Evolutionary conservation across 371 early-diverging fungal species (phyloP).

Genomic region (Blyttiomyces sp.): DNA sequence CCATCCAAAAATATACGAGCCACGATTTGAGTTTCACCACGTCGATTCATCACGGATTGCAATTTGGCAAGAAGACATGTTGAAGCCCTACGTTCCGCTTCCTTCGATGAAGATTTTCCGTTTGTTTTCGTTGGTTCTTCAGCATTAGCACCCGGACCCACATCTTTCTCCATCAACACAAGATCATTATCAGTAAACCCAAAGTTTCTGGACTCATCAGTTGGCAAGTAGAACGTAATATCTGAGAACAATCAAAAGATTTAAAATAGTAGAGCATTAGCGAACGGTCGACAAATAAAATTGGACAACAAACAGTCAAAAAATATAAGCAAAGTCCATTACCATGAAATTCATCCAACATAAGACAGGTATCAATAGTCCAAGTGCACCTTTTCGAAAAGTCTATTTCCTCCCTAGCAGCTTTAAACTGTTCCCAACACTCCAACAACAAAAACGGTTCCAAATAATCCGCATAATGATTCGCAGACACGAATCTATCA

Average conservation of each 20-base stretch:
- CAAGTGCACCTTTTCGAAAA: slow-evolving; percentile 42
- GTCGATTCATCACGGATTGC: slow-evolving; percentile 9
- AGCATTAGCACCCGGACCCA: too few relatives aligned
- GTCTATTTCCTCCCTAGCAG: slow-evolving; percentile 62
- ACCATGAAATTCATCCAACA: slow-evolving; percentile 75
- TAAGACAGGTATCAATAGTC: slow-evolving; percentile 47
- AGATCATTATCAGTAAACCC: slow-evolving; percentile 23
- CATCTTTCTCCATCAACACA: slow-evolving; percentile 1
- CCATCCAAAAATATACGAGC: slow-evolving; percentile 16
- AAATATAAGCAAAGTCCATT: slow-evolving; percentile 38
- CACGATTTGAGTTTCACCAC: slow-evolving; percentile 16
- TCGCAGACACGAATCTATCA: slow-evolving; percentile 51
- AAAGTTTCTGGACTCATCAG: slow-evolving; percentile 7
- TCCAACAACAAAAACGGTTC: slow-evolving; percentile 84
- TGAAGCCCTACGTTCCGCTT: not conserved
- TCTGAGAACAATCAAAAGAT: slow-evolving; percentile 36
- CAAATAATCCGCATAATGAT: slow-evolving; percentile 64
- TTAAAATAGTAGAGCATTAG: not conserved
- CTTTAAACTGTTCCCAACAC: slow-evolving; percentile 76
- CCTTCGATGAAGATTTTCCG: too few relatives aligned
- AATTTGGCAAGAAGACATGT: slow-evolving; percentile 26
- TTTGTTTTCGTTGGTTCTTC: too few relatives aligned
- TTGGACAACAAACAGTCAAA: slow-evolving; percentile 32
- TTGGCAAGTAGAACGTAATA: slow-evolving; percentile 17
- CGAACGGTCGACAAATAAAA: slow-evolving; percentile 2